Evolutionary conservation across 805 yeast species (phyloP), one percentile per base, ranked within the genome.

Genomic region (Hanseniaspora osmophila): DNA sequence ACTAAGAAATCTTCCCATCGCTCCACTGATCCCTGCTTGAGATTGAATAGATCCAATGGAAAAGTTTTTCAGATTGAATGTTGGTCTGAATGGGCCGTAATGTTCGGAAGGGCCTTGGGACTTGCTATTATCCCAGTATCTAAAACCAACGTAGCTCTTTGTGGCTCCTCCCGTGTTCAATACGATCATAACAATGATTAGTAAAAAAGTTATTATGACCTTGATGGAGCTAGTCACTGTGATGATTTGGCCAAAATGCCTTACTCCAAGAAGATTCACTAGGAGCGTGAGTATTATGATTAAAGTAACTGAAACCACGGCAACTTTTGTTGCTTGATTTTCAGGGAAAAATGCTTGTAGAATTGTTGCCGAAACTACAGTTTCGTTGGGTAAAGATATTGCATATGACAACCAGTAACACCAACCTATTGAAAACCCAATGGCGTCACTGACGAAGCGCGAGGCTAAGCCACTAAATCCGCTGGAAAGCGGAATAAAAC

Each of bases 231-330:
- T 77, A 10, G 79, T 70, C 42, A 72, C 62, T 54, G 78, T 82
- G 51, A 83, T 86, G 30, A 83, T 64, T 52, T 84, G 90, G 0
- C 92, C 94, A 58, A 80, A 79, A 2, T 79, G 69, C 42, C 83
- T 67, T 5, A 83, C 86, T 57, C 80, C 85, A 45, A 80, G 64
- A 44, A 84, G 60, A 54, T 83, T 84, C 43, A 77, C 66, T 2
- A 63, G 45, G 1, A 76, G 51, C 0, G 74, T 64, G 16, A 68
- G 51, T 0, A 69, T 47, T 35, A 82, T 66, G 48, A 79, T 71
- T 13, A 84, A 67, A 0, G 84, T 62, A 2, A 83, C 71, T 65
- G 86, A 84, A 13, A 81, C 86, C 2, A 83, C 84, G 1, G 74
- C 62, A 9, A 68, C 58, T 2, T 66, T 63, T n/a, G 60, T 53